Conservation (phyloP, 495 filamentous ascomycete species). For the Penicillium alfredii region DNA sequence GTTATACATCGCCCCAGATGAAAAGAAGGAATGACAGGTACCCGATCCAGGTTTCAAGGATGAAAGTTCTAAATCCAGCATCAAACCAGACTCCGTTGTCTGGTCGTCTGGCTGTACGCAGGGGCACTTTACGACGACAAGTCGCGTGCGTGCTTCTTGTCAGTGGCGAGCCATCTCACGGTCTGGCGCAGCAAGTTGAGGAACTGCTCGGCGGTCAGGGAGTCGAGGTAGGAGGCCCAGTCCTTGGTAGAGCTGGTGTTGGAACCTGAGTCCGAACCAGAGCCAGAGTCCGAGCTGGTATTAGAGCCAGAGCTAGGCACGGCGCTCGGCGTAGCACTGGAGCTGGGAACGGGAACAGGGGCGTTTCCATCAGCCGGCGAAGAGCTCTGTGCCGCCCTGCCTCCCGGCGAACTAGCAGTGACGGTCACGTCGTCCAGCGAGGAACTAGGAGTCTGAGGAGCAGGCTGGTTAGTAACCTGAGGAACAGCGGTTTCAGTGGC, state of each 20-base stretch:
- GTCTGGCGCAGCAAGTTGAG: conserved; percentile 30
- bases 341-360: conserved; percentile 4
- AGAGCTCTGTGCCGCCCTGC: conserved; percentile 15
- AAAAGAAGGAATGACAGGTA: conserved; percentile 7
- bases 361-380: conserved; percentile 4
- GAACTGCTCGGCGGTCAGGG: conserved; percentile 34
- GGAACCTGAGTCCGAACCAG: not conserved
- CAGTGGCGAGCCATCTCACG: conserved; percentile 33
- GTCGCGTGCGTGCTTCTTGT: conserved; percentile 36
- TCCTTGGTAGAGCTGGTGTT: conserved; percentile 19
- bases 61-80: conserved; percentile 8
- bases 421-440: conserved; percentile 11
- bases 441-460: conserved; percentile 17
- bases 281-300: not conserved
- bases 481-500: conserved; percentile 13
- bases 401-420: conserved; percentile 16
- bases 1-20: conserved; percentile 13
- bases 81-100: conserved; percentile 10
- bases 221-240: conserved; percentile 31
- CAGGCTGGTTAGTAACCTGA: conserved; percentile 20
- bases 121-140: conserved; percentile 18
- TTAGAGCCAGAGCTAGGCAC: conserved; percentile 3
- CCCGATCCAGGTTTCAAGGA: conserved; percentile 8
- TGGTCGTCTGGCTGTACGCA: not conserved
- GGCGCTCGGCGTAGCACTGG: not conserved